phyloP scores from a whole-genome alignment of 2,329 filamentous ascomycete species.

The Nannizzia gypsea region DNA sequence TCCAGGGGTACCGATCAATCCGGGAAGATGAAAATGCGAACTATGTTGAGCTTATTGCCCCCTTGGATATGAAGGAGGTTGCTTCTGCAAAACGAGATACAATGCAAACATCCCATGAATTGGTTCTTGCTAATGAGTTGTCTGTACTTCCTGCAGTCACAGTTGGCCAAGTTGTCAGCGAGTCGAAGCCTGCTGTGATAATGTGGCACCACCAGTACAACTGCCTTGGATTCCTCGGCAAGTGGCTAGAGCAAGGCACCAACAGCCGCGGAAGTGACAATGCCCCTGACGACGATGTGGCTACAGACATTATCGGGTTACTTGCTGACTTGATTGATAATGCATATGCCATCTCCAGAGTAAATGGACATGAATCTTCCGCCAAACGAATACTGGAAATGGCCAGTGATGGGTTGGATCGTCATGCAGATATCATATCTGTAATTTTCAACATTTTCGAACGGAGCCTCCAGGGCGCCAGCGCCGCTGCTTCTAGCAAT shows the following conservation, averaged over 20 bases:
- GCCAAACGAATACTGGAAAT: conserved; percentile 38
- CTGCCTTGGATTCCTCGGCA: conserved; percentile 65
- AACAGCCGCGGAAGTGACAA: conserved; percentile 40
- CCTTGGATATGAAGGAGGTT: conserved; percentile 41
- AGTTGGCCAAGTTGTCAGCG: conserved; percentile 55
- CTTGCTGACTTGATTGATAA: conserved; percentile 57
- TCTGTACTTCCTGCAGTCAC: conserved; percentile 30
- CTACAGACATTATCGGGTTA: conserved; percentile 61
- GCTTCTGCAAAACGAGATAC: conserved; percentile 10
- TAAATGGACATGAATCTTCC: conserved; percentile 26
- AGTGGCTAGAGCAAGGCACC: conserved; percentile 44
- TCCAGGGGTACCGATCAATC: conserved; percentile 62
- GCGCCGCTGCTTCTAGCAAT: conserved; percentile 49
- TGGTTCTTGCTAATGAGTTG: conserved; percentile 26
- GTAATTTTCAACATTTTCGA: conserved; percentile 82
- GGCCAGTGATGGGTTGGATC: conserved; percentile 38
- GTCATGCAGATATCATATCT: conserved; percentile 57
- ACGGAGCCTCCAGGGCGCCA: conserved; percentile 41
- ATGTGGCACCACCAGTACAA: conserved; percentile 68
- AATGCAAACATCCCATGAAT: conserved; percentile 12
- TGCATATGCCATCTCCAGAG: conserved; percentile 19
- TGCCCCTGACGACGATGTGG: conserved; percentile 48
- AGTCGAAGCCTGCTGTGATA: conserved; percentile 62
- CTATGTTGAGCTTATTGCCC: conserved; percentile 52
- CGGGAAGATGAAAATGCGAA: conserved; percentile 81